Evolutionary conservation across 2,329 filamentous ascomycete species (phyloP).

Genomic region (Aspergillus awamori): DNA sequence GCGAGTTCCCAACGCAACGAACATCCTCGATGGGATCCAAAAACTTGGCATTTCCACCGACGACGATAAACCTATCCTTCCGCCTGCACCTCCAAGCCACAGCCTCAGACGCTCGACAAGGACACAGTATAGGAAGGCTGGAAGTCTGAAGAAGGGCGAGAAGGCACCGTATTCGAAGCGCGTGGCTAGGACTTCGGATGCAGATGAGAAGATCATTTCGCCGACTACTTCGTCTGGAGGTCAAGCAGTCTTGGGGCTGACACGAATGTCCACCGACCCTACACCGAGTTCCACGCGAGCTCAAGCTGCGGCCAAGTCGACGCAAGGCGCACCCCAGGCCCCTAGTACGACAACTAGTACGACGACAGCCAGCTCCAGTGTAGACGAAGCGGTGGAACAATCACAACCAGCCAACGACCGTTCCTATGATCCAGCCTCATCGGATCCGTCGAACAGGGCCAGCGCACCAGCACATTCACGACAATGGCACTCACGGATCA

Average conservation of each 20-base stretch:
- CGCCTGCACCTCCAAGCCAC: slow-evolving; percentile 71
- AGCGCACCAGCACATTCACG: slow-evolving; percentile 44
- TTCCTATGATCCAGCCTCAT: slow-evolving; percentile 23
- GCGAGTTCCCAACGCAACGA: slow-evolving; percentile 69
- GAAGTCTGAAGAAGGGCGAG: slow-evolving; percentile 80
- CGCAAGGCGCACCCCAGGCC: slow-evolving; percentile 24
- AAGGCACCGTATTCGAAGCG: slow-evolving; percentile 75
- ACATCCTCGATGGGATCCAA: slow-evolving; percentile 46
- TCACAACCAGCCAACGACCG: slow-evolving; percentile 26
- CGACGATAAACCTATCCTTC: slow-evolving; percentile 85
- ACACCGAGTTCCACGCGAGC: slow-evolving; percentile 39
- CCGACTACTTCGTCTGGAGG: slow-evolving; percentile 40
- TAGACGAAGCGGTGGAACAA: slow-evolving; percentile 34
- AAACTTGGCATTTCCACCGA: slow-evolving; percentile 47
- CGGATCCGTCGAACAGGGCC: slow-evolving; percentile 36
- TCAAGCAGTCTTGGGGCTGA: slow-evolving; percentile 36
- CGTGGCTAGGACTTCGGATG: slow-evolving; percentile 64
- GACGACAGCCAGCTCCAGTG: slow-evolving; percentile 27
- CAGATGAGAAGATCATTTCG: slow-evolving; percentile 53
- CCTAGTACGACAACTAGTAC: slow-evolving; percentile 27
- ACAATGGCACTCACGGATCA: slow-evolving; percentile 60
- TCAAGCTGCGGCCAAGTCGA: slow-evolving; percentile 50
- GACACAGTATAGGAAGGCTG: slow-evolving; percentile 80
- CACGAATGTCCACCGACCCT: slow-evolving; percentile 42
- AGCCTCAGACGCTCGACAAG: slow-evolving; percentile 86